Percentiles rank a stretch among this genome's conserved stretches.
These are phyloP conservation scores for Sporothrix curviconia DNA, from an alignment of 2,329 filamentous ascomycete species.

Conservation along the genomic window DNA sequence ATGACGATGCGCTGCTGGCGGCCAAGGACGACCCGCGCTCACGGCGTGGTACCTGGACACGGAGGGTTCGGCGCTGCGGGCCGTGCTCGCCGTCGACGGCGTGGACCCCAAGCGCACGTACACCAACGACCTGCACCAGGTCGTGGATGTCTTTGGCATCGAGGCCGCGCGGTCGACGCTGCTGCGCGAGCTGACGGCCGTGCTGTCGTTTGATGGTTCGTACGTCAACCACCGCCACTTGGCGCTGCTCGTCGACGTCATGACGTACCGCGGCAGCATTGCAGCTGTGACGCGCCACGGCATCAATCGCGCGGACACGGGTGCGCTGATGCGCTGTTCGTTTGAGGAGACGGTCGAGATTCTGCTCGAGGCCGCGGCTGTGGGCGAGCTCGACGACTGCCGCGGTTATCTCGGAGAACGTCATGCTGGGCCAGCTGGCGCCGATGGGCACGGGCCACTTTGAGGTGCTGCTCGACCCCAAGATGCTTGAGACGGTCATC, in stretches of 20 bases:
- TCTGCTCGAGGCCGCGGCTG: constrained; percentile 87
- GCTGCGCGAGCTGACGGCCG: constrained; percentile 80
- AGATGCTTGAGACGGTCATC: constrained; percentile 92
- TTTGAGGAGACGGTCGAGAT: constrained; percentile 99
- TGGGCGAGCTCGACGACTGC: constrained; percentile 94
- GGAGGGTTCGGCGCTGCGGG: constrained; percentile 76
- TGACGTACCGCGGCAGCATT: constrained; percentile 90
- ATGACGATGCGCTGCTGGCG: constrained; percentile 67
- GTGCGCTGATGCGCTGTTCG: constrained; percentile 97
- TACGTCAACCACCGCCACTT: constrained; percentile 99
- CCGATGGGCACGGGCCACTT: constrained; percentile 97
- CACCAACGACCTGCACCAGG: constrained; percentile 92
- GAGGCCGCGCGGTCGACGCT: constrained; percentile 85
- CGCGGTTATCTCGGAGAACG: constrained; percentile 96
- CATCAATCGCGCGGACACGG: constrained; percentile 96
- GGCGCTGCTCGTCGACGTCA: constrained; percentile 89
- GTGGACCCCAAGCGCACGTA: constrained; percentile 82
- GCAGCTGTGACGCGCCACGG: constrained; percentile 97
- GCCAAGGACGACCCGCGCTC: constrained; percentile 65
- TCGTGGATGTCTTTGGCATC: constrained; percentile 92
- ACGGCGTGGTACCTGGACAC: constrained; percentile 96
- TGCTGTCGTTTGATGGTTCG: constrained; percentile 96
- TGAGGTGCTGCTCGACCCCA: constrained; percentile 85
- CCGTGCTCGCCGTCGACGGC: constrained; percentile 78
- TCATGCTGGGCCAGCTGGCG: constrained; percentile 95